These are phyloP conservation scores for Emergomyces africanus DNA, from an alignment of 2,329 filamentous ascomycete species.

Conservation along the genomic window DNA sequence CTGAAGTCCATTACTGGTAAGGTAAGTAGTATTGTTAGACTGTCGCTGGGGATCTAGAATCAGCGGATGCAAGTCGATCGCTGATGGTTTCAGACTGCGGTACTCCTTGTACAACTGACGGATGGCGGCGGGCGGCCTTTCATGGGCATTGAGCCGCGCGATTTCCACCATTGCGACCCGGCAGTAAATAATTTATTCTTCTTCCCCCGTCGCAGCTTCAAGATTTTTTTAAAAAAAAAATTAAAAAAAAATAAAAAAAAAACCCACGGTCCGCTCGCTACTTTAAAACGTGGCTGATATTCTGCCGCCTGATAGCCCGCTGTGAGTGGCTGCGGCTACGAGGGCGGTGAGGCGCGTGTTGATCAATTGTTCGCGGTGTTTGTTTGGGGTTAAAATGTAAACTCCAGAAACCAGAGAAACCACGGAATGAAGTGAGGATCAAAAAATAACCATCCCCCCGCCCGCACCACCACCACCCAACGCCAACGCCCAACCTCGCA, in stretches of 20 bases:
- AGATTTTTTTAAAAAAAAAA: not conserved
- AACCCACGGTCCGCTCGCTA: not conserved
- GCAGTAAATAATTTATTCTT: not conserved
- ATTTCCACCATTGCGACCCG: slow-evolving; percentile 20
- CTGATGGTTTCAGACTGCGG: slow-evolving; percentile 45
- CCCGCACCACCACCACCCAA: not conserved
- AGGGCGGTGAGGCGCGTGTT: slow-evolving; percentile 3
- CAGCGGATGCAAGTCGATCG: slow-evolving; percentile 41
- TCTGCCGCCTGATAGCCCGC: not conserved
- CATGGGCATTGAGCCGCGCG: slow-evolving; percentile 54
- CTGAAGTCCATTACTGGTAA: slow-evolving; percentile 17
- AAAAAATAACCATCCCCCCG: not conserved
- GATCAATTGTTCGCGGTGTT: slow-evolving; percentile 3
- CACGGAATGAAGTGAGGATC: not conserved
- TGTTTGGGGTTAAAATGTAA: slow-evolving; percentile 8
- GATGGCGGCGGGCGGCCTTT: slow-evolving; percentile 60
- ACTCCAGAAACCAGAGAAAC: slow-evolving; percentile 1
- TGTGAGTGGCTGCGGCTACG: not conserved
- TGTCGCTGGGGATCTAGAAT: slow-evolving; percentile 43
- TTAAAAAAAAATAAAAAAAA: too few species aligned
- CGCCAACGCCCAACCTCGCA: not conserved
- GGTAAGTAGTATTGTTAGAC: slow-evolving; percentile 18
- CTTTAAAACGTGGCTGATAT: not conserved
- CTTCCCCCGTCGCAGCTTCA: too few species aligned
- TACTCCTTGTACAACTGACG: slow-evolving; percentile 63